A percentile compares a stretch with the other conserved stretches of the same genome.
Evolutionary conservation across 164 flowering plant species (phyloP).

Genomic region (Vitis riparia): DNA sequence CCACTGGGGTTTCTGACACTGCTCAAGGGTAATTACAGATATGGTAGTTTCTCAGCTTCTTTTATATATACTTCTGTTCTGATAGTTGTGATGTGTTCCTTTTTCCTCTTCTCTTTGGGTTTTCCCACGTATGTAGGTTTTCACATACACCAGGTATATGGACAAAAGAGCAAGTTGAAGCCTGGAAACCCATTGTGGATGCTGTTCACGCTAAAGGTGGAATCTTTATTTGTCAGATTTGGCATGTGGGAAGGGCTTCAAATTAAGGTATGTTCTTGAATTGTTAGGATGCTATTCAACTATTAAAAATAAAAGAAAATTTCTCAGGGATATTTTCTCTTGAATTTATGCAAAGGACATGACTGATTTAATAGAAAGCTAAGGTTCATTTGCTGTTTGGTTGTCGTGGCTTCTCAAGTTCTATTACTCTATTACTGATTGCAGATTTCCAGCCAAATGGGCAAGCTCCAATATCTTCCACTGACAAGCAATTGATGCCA

Average conservation of each 20-base stretch:
- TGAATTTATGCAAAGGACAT: too few relatives aligned
- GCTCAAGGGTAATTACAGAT: conserved; percentile 47
- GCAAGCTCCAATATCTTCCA: conserved; percentile 31
- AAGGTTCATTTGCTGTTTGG: too few relatives aligned
- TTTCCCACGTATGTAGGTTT: conserved; percentile 16
- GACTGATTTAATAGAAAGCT: too few relatives aligned
- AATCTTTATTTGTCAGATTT: conserved; percentile 39
- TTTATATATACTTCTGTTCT: background rate
- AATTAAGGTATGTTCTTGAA: conserved; percentile 14
- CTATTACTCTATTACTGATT: background rate
- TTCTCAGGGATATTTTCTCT: too few relatives aligned
- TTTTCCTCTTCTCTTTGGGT: background rate
- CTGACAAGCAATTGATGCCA: conserved; percentile 27
- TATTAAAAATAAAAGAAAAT: too few relatives aligned
- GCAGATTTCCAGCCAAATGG: conserved; percentile 38
- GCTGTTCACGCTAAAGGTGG: conserved; percentile 55
- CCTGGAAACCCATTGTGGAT: conserved; percentile 53
- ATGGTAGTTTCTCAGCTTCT: background rate
- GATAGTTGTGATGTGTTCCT: background rate
- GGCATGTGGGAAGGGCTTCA: conserved; percentile 38
- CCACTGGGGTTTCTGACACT: conserved; percentile 52
- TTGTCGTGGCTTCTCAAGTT: too few relatives aligned
- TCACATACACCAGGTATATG: conserved; percentile 45
- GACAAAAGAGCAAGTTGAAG: conserved; percentile 54
- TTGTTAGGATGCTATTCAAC: background rate